phyloP scores from a whole-genome alignment of 352 stramenopile species.

The Phytophthora brassicae region DNA sequence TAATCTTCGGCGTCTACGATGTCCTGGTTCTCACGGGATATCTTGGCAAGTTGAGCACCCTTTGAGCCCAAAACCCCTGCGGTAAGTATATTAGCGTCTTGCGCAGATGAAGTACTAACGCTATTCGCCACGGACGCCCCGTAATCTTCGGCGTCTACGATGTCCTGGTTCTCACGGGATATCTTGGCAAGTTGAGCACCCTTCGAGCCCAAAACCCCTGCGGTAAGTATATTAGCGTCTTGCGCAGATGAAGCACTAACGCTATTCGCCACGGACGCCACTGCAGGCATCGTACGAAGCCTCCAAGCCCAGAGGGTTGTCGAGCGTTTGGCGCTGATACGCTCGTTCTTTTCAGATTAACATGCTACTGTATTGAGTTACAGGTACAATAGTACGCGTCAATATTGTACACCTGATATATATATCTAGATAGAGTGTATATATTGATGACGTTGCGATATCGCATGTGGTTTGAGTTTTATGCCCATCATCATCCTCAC shows the following conservation, averaged over 20 bases:
- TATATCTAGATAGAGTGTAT: too few relatives aligned
- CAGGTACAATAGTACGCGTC: too few relatives aligned
- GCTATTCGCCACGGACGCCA: conserved; percentile 12
- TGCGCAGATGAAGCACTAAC: neutral
- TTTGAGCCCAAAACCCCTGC: neutral
- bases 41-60: conserved; percentile 1
- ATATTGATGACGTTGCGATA: too few relatives aligned
- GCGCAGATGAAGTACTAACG: neutral
- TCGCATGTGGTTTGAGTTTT: too few relatives aligned
- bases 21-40: conserved; percentile 20
- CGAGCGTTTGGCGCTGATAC: neutral
- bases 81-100: neutral
- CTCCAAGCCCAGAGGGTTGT: conserved; percentile 10
- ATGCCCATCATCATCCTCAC: too few relatives aligned
- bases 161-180: conserved; percentile 20
- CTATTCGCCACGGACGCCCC: conserved; percentile 13
- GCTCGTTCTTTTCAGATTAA: too few relatives aligned
- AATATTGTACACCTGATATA: too few relatives aligned
- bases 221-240: neutral
- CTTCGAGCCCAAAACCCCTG: neutral
- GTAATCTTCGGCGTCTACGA: conserved; percentile 25
- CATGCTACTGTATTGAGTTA: too few relatives aligned
- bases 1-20: conserved; percentile 27
- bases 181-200: conserved; percentile 3
- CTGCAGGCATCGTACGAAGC: conserved; percentile 26